These are phyloP conservation scores for Trichoderma erinaceum DNA, from an alignment of 495 filamentous ascomycete genomes.

Conservation along the genomic window DNA sequence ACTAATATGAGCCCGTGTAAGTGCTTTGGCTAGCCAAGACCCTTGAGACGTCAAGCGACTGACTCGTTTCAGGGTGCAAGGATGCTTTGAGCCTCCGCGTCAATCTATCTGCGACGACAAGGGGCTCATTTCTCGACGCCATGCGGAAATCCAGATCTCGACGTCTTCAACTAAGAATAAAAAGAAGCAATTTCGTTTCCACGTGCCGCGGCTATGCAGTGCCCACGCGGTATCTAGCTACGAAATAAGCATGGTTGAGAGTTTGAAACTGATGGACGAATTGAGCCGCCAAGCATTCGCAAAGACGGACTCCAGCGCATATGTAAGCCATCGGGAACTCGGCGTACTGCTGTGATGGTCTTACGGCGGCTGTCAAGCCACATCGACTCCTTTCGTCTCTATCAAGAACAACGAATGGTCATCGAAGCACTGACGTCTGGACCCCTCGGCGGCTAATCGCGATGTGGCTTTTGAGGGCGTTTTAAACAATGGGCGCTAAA, in stretches of 20 bases:
- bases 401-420: background rate
- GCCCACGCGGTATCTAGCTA: too few relatives aligned
- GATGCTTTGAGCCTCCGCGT: too few relatives aligned
- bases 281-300: too few relatives aligned
- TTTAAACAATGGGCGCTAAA: background rate
- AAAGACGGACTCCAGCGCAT: background rate
- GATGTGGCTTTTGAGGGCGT: slow-evolving; percentile 1
- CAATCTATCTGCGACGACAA: too few relatives aligned
- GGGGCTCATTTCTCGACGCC: too few relatives aligned
- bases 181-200: too few relatives aligned
- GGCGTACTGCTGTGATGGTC: background rate
- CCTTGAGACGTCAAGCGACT: background rate
- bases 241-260: too few relatives aligned
- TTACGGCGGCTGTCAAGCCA: background rate
- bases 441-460: slow-evolving; percentile 6
- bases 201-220: too few relatives aligned
- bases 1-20: background rate
- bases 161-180: too few relatives aligned
- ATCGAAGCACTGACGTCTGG: background rate
- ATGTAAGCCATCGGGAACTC: background rate
- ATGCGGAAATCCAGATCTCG: too few relatives aligned
- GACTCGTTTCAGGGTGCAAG: background rate
- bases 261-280: too few relatives aligned
- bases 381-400: background rate
- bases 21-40: background rate